phyloP scores from a whole-genome alignment of 306 rosid species.

The Citrullus amarus region DNA sequence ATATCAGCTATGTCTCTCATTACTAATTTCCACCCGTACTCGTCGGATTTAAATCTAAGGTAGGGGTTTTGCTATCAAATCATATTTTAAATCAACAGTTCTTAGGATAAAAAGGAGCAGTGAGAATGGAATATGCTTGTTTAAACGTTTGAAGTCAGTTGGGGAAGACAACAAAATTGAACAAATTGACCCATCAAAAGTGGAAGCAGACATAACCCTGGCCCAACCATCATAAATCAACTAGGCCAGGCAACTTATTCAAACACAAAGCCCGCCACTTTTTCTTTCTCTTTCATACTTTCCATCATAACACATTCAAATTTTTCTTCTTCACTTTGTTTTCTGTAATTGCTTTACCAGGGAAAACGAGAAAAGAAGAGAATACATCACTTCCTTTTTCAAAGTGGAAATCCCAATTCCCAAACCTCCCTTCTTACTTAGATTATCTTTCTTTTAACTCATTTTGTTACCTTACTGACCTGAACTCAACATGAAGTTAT shows the following conservation, averaged over 20 bases:
- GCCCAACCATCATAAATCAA: slow-evolving; percentile 10
- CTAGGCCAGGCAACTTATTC: slow-evolving; percentile 31
- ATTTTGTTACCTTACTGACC: not conserved
- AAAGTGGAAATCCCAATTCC: not conserved
- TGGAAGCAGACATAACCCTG: slow-evolving; percentile 39
- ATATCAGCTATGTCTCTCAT: too few species aligned
- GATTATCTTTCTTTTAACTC: not conserved
- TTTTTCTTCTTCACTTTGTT: slow-evolving; percentile 7
- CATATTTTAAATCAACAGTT: not conserved
- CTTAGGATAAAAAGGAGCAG: not conserved
- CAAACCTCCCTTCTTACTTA: not conserved
- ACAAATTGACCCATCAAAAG: slow-evolving; percentile 33
- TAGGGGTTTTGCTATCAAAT: not conserved
- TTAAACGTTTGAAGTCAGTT: not conserved
- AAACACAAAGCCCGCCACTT: slow-evolving; percentile 82
- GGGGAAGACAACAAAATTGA: not conserved
- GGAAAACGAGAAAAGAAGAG: not conserved
- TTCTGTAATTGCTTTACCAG: slow-evolving; percentile 3
- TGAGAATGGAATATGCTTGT: not conserved
- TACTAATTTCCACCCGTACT: not conserved
- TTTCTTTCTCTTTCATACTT: slow-evolving; percentile 17
- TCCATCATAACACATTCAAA: slow-evolving; percentile 6
- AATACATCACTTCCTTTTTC: not conserved
- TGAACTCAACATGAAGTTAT: slow-evolving; percentile 30
- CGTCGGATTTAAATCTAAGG: not conserved